Conservation (phyloP, 108 stramenopile species). For the Skeletonema costatum region DNA sequence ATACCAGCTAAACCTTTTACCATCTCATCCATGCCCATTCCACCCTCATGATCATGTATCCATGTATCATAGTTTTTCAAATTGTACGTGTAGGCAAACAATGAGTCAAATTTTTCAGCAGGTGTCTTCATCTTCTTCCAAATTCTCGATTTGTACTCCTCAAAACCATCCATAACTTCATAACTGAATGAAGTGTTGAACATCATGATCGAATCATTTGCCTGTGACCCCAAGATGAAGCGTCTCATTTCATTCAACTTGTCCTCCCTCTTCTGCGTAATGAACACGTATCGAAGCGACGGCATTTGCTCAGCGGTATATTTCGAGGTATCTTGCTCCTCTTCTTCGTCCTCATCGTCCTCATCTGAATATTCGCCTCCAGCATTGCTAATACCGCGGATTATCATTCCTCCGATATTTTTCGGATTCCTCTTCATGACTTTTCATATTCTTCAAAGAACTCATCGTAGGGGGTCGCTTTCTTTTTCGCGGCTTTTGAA, state of each 20-base stretch:
- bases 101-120: slow-evolving; percentile 26
- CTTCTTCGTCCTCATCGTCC: slow-evolving; percentile 22
- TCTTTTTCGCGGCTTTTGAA: no score
- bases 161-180: slow-evolving; percentile 4
- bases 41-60: slow-evolving; percentile 46
- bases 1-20: slow-evolving; percentile 20
- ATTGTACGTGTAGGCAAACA: slow-evolving; percentile 43
- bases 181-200: slow-evolving; percentile 35
- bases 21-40: slow-evolving; percentile 30
- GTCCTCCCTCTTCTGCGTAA: slow-evolving; percentile 32
- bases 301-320: slow-evolving; percentile 35
- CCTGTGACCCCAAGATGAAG: slow-evolving; percentile 27
- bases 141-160: slow-evolving; percentile 1
- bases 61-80: slow-evolving; percentile 24
- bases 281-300: slow-evolving; percentile 26
- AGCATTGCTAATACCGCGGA: slow-evolving; percentile 11
- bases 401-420: slow-evolving; percentile 18
- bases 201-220: slow-evolving; percentile 14
- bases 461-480: slow-evolving; percentile 5
- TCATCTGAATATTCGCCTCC: not conserved
- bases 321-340: slow-evolving; percentile 12
- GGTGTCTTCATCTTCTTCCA: slow-evolving; percentile 7
- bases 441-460: not conserved
- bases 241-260: slow-evolving; percentile 24
- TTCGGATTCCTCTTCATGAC: not conserved